Percentiles rank a stretch among this genome's conserved stretches.
Evolutionary conservation across 2,329 filamentous ascomycete genomes (phyloP).

Genomic region (Ophiostoma quercus): DNA sequence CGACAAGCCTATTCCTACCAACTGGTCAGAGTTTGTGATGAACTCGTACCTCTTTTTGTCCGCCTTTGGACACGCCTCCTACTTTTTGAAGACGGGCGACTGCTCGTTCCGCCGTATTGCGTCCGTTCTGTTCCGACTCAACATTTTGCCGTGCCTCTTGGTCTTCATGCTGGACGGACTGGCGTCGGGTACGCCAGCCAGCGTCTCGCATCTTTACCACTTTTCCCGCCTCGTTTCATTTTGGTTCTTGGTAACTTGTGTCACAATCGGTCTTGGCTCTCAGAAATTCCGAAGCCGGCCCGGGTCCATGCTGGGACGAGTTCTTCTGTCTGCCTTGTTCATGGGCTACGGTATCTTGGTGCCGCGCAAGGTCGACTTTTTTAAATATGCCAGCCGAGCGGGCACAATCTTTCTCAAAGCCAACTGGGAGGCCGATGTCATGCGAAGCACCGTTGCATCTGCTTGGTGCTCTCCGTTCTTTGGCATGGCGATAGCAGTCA

Average conservation of each 20-base stretch:
- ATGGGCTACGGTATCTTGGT: slow-evolving; percentile 21
- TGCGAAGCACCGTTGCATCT: slow-evolving; percentile 18
- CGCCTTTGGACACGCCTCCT: slow-evolving; percentile 56
- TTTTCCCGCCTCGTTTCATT: slow-evolving; percentile 56
- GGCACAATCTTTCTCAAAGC: not conserved
- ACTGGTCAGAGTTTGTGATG: slow-evolving; percentile 49
- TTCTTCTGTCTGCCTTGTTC: not conserved
- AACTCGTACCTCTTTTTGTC: slow-evolving; percentile 59
- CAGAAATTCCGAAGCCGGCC: slow-evolving; percentile 40
- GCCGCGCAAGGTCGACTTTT: slow-evolving; percentile 10
- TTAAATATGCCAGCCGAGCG: slow-evolving; percentile 16
- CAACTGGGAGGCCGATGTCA: slow-evolving; percentile 14
- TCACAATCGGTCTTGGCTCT: slow-evolving; percentile 43
- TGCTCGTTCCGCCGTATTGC: slow-evolving; percentile 51
- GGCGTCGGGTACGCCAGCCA: slow-evolving; percentile 43
- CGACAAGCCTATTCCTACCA: slow-evolving; percentile 47
- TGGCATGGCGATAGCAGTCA: slow-evolving; percentile 22
- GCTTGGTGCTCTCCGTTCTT: slow-evolving; percentile 24
- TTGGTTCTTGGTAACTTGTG: slow-evolving; percentile 57
- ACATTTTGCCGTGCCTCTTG: slow-evolving; percentile 49
- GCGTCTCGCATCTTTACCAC: slow-evolving; percentile 44
- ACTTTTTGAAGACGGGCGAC: slow-evolving; percentile 52
- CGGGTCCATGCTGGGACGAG: slow-evolving; percentile 23
- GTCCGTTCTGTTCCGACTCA: slow-evolving; percentile 51
- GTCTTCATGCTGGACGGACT: slow-evolving; percentile 46